phyloP scores from a whole-genome alignment of 2,329 filamentous ascomycete genomes.

The Neonectria punicea region DNA sequence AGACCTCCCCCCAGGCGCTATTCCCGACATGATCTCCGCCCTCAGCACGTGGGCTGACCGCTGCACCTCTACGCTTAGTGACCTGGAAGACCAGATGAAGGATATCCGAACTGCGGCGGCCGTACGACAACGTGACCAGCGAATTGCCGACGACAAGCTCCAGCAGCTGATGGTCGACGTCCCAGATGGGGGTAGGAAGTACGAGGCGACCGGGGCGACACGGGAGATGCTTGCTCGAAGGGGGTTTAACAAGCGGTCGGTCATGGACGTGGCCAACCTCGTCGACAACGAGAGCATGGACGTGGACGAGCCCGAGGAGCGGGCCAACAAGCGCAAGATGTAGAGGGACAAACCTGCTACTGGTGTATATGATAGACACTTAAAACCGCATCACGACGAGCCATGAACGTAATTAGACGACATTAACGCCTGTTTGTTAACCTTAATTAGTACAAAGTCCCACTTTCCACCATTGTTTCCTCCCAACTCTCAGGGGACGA shows the following conservation, averaged over 20 bases:
- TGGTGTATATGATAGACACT: constrained; percentile 16
- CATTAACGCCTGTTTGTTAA: constrained; percentile 36
- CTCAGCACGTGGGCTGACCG: constrained; percentile 82
- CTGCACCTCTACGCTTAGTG: constrained; percentile 77
- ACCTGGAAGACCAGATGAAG: constrained; percentile 80
- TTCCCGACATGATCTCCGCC: constrained; percentile 74
- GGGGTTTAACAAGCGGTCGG: constrained; percentile 47
- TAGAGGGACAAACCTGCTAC: constrained; percentile 37
- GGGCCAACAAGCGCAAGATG: constrained; percentile 65
- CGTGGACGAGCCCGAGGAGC: constrained; percentile 64
- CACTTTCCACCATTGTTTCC: constrained; percentile 14
- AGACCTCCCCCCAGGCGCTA: constrained; percentile 79
- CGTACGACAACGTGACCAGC: constrained; percentile 61
- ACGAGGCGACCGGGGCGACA: constrained; percentile 31
- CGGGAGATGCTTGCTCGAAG: constrained; percentile 43
- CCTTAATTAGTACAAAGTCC: constrained; percentile 35
- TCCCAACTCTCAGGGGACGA: constrained; percentile 25
- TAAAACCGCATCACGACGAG: constrained; percentile 43
- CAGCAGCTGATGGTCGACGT: constrained; percentile 60
- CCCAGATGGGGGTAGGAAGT: constrained; percentile 52
- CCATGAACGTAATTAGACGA: constrained; percentile 43
- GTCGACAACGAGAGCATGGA: constrained; percentile 65
- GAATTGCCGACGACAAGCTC: constrained; percentile 59
- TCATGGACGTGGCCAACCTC: constrained; percentile 56
- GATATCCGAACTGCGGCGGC: constrained; percentile 70